Conservation (phyloP, 805 yeast genomes). For the Candida rishiriensis region DNA sequence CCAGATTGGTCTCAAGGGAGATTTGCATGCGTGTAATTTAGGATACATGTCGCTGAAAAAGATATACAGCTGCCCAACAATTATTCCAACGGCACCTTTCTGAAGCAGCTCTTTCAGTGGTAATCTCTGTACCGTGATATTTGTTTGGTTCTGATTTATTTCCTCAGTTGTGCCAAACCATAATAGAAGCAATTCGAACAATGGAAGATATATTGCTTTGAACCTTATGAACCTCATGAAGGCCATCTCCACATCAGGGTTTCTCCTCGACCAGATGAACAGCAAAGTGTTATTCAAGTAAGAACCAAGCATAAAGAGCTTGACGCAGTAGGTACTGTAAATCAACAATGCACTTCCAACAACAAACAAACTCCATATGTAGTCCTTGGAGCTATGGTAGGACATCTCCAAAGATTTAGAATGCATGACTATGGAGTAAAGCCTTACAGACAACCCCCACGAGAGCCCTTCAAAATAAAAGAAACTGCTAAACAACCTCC, state of each 20-base stretch:
- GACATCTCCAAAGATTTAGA: slow-evolving; percentile 37
- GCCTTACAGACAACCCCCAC: slow-evolving; percentile 29
- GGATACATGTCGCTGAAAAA: slow-evolving; percentile 40
- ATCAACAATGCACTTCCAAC: slow-evolving; percentile 27
- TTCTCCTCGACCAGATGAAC: slow-evolving; percentile 45
- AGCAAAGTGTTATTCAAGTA: slow-evolving; percentile 34
- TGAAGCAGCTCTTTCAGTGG: too few relatives aligned
- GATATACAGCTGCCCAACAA: slow-evolving; percentile 39
- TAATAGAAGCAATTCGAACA: slow-evolving; percentile 27
- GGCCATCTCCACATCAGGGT: slow-evolving; percentile 36
- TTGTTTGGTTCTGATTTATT: slow-evolving; percentile 7
- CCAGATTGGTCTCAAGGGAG: slow-evolving; percentile 42
- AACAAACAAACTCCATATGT: slow-evolving; percentile 34
- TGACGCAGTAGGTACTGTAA: slow-evolving; percentile 26
- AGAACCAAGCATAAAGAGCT: slow-evolving; percentile 34
- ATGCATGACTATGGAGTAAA: slow-evolving; percentile 34
- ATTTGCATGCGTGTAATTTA: slow-evolving; percentile 27
- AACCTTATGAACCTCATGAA: slow-evolving; percentile 39
- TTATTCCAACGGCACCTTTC: slow-evolving; percentile 23
- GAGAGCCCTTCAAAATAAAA: slow-evolving; percentile 38
- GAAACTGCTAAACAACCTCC: slow-evolving; percentile 34
- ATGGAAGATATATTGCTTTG: slow-evolving; percentile 41
- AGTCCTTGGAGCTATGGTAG: slow-evolving; percentile 30
- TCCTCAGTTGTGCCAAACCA: slow-evolving; percentile 13
- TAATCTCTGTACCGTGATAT: neutral